Evolutionary conservation across 2,329 filamentous ascomycete species (phyloP), one percentile per base, ranked within the genome.

Genomic region (Pseudogymnoascus verrucosus): DNA sequence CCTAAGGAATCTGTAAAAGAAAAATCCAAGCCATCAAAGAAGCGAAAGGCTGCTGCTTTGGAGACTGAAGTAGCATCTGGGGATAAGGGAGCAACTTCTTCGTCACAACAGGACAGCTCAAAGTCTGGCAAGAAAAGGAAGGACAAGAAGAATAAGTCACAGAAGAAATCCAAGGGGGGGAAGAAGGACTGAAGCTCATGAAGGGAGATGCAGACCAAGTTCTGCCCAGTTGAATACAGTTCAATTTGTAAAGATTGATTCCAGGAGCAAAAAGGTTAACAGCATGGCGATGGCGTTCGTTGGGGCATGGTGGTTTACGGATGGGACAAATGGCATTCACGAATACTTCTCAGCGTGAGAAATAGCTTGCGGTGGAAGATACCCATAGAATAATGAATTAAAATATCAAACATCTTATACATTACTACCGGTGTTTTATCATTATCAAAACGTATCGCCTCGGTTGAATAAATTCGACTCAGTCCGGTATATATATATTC

Each of bases 91-190:
- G 64, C 67, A 4, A 62, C 65, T 19, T 66, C 62, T 16, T 69
- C 67, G 6, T 66, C 51, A 28, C 51, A 47, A 47, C 42, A 60
- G 65, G 67, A 68, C 19, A 12, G 51, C 36, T 21, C 47, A 31
- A 62, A 66, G 21, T 19, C 37, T 14, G 23, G 57, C 3, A 66
- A 71, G 42, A 75, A 71, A 65, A 76, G 70, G 59, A 72, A 71
- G 62, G 65, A 67, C 16, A 70, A 70, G 60, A 71, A 68, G 63
- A 64, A 65, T 54, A 71, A 68, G 47, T 71, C 66, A 62, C 73
- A 68, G 21, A 72, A 64, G 65, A 72, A 68, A 42, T 64, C 65
- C 23, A 71, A 69, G 63, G 70, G 70, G 60, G 54, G 63, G 36
- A 74, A 75, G 64, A 76, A 74, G 44, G 63, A 60, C 26, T 57